Percentiles rank a stretch among this genome's conserved stretches.
Conservation (phyloP, 2,329 filamentous ascomycete species). For the Colletotrichum destructivum region DNA sequence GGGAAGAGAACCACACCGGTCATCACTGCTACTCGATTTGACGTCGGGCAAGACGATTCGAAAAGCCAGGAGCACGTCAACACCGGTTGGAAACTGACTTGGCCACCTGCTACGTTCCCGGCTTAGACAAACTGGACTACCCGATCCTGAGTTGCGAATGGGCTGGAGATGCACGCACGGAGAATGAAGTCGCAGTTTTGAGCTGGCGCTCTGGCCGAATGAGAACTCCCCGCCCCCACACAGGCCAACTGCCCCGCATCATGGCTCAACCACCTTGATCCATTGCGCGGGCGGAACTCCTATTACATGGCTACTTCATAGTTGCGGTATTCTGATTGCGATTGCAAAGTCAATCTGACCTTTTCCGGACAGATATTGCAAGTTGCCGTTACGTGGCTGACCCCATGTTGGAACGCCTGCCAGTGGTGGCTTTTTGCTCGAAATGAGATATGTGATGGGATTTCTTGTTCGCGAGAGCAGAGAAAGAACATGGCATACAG, state of each 20-base stretch:
- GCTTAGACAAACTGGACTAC: neutral
- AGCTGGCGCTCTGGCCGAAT: neutral
- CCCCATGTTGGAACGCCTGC: neutral
- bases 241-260: slow-evolving; percentile 21
- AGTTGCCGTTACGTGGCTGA: neutral
- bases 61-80: neutral
- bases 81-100: neutral
- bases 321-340: no score
- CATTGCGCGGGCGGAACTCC: neutral
- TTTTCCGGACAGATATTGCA: neutral
- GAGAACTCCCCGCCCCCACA: slow-evolving; percentile 27
- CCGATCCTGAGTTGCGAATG: neutral
- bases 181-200: neutral
- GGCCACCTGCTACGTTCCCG: neutral
- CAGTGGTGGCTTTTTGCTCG: neutral
- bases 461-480: neutral
- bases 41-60: neutral
- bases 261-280: neutral
- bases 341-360: neutral
- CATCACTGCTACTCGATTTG: neutral
- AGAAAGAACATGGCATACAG: neutral
- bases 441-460: neutral
- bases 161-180: neutral
- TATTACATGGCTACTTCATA: neutral
- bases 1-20: neutral